Base-by-base conservation (phyloP, 192 early-diverging fungal genomes). In the Umbelopsis vinacea region DNA sequence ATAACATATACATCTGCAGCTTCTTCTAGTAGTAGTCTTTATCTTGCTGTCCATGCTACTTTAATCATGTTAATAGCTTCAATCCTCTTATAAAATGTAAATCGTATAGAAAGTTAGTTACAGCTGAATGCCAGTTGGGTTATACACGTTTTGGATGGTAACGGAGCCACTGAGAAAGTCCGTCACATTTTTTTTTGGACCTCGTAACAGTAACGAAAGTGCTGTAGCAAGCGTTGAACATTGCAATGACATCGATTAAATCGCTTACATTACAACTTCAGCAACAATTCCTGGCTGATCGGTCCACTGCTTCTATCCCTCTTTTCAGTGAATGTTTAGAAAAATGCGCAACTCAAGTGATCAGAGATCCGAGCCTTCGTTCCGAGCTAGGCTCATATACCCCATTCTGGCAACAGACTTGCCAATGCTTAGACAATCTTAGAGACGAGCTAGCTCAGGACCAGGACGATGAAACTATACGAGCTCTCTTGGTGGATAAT, bases 371-470 rank as follows among this genome's bases (percentile, higher is more conserved):
- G 6, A 33, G 12, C 2, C 11, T 63, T 29, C 57, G 57, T 35
- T 19, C 14, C 15, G 57, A 63, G 6, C 33, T 63, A 11, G 57
- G 57, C 33, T 29, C 12, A 17, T 35, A 35, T 17, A 63, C 26
- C 23, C 24, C 26, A 63, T 63, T 63, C 57, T 63, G 57, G 57
- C 26, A 63, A 33, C 57, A 63, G 15, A 19, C 10, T 15, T 63
- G 33, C 26, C 57, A 63, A 63, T 63, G 57, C 33, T 38, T 63
- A 37, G 57, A 63, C 26, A 37, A 14, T 14, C 15, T 63, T 29
- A 63, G 57, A 37, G 57, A 63, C 14, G 57, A 63, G 26, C 35
- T 63, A 19, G 57, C 57, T n/a, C 57, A 63, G 26, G 57, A 63
- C 17, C 57, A 63, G n/a, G 57, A 63, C 33, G 57, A 63, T 12